phyloP scores from a whole-genome alignment of 495 filamentous ascomycete genomes.

The Neurospora sp. region DNA sequence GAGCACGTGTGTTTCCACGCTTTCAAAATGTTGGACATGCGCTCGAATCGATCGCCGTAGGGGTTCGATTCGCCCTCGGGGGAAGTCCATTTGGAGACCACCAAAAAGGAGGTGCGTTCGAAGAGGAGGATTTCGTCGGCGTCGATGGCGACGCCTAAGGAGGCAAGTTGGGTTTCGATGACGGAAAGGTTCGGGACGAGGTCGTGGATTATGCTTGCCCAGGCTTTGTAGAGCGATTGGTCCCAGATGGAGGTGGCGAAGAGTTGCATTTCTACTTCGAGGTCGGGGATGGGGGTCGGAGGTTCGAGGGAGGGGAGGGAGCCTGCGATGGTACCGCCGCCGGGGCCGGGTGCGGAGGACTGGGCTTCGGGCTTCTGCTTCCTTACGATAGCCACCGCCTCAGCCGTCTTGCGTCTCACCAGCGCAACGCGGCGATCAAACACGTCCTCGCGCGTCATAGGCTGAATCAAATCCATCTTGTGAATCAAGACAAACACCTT shows the following conservation, averaged over 20 bases:
- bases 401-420: constrained; percentile 63
- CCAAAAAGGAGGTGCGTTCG: constrained; percentile 90
- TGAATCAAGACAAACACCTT: constrained; percentile 89
- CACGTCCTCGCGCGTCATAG: constrained; percentile 61
- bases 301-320: background rate
- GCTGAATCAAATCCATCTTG: constrained; percentile 97
- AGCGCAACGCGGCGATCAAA: constrained; percentile 68
- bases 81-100: constrained; percentile 76
- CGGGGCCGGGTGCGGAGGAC: background rate
- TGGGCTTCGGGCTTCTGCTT: constrained; percentile 16
- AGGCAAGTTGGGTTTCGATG: constrained; percentile 73
- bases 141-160: constrained; percentile 70
- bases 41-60: constrained; percentile 84
- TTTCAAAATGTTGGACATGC: constrained; percentile 92
- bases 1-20: constrained; percentile 76
- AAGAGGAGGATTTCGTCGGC: constrained; percentile 93
- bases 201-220: constrained; percentile 94
- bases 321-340: constrained; percentile 4
- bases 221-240: constrained; percentile 94
- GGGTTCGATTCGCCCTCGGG: constrained; percentile 68
- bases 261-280: constrained; percentile 56
- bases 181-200: constrained; percentile 86
- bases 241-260: constrained; percentile 98
- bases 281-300: constrained; percentile 10
- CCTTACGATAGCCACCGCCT: constrained; percentile 44